phyloP scores from a whole-genome alignment of 345 rosid species.

The Eucalyptus coolabah region DNA sequence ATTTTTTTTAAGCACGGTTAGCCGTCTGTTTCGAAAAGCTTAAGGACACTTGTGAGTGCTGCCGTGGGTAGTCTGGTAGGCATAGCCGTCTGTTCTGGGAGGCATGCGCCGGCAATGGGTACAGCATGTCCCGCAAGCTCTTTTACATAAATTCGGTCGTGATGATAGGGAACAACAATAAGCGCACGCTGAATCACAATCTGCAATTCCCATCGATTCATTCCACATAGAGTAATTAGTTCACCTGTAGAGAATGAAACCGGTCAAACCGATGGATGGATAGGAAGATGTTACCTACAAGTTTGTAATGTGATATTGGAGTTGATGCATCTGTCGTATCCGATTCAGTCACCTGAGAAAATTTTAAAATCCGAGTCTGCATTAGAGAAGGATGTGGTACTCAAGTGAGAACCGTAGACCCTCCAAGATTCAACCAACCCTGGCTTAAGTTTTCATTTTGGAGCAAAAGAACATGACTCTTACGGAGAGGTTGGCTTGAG shows the following conservation, averaged over 20 bases:
- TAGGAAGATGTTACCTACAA: neutral
- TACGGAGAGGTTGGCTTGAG: neutral
- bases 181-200: neutral
- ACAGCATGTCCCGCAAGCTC: neutral
- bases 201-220: neutral
- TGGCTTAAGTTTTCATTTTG: neutral
- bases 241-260: neutral
- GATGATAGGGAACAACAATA: neutral
- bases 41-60: neutral
- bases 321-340: neutral
- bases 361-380: neutral
- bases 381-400: neutral
- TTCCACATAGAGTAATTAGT: neutral
- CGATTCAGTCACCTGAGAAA: neutral
- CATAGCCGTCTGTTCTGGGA: neutral
- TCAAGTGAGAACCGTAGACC: neutral
- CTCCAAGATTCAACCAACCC: neutral
- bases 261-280: neutral
- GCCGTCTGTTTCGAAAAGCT: neutral
- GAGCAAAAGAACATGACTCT: neutral
- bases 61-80: neutral
- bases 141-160: neutral
- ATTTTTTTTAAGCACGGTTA: neutral
- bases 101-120: fast-evolving
- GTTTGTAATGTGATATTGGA: neutral